Evolutionary conservation across 2,329 filamentous ascomycete genomes (phyloP).

Genomic region (Dactylella cylindrospora): DNA sequence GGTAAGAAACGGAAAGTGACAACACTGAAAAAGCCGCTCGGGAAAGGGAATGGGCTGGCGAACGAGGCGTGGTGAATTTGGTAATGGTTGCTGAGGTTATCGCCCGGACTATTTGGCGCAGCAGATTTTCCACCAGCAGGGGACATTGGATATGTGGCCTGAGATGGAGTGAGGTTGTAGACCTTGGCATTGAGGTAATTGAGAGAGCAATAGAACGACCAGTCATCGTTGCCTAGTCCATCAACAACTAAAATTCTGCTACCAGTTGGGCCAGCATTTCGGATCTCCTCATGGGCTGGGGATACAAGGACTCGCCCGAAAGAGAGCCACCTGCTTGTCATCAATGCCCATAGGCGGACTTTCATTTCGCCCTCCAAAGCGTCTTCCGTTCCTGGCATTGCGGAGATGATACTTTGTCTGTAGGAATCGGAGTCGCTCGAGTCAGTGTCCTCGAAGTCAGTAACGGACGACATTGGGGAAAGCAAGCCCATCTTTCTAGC

Average conservation of each 20-base stretch:
- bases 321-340: conserved; percentile 83
- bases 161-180: conserved; percentile 68
- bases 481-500: conserved; percentile 33
- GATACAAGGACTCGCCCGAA: conserved; percentile 83
- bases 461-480: conserved; percentile 41
- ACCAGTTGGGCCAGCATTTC: conserved; percentile 53
- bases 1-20: conserved; percentile 76
- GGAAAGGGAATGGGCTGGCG: conserved; percentile 70
- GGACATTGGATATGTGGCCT: conserved; percentile 47
- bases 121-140: conserved; percentile 57
- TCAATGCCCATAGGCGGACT: conserved; percentile 75
- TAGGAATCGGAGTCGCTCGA: conserved; percentile 39
- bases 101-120: conserved; percentile 51
- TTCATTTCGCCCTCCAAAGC: conserved; percentile 66
- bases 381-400: conserved; percentile 52
- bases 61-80: conserved; percentile 70
- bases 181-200: conserved; percentile 74
- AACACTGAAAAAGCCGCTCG: conserved; percentile 71
- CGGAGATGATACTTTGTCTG: conserved; percentile 49
- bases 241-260: conserved; percentile 74
- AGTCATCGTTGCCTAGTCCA: conserved; percentile 82
- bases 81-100: conserved; percentile 66
- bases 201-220: conserved; percentile 82
- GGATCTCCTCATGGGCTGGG: conserved; percentile 71
- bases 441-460: conserved; percentile 37